Evolutionary conservation across 2,329 filamentous ascomycete genomes (phyloP).

Genomic region (Cercospora sp.): DNA sequence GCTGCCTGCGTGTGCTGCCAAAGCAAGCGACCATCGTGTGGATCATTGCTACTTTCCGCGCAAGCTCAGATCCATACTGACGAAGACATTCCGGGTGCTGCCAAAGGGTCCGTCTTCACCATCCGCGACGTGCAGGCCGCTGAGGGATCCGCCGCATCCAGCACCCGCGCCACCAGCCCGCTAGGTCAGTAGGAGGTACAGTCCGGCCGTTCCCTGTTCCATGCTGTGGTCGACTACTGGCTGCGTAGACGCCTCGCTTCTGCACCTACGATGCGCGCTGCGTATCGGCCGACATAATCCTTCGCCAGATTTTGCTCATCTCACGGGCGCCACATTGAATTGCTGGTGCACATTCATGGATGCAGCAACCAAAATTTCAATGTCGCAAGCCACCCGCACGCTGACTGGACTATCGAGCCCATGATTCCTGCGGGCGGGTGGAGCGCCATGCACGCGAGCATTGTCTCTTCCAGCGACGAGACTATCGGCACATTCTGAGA

Average conservation of each 20-base stretch:
- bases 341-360: not conserved
- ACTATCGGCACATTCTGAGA: not conserved
- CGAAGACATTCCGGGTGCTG: slow-evolving; percentile 14
- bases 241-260: slow-evolving; percentile 6
- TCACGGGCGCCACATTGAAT: not conserved
- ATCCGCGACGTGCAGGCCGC: not conserved
- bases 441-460: not conserved
- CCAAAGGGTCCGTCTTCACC: slow-evolving; percentile 2
- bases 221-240: not conserved
- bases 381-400: not conserved
- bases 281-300: not conserved
- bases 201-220: slow-evolving; percentile 1
- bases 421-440: not conserved
- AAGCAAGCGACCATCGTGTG: not conserved
- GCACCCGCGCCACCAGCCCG: slow-evolving; percentile 11
- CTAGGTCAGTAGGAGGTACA: slow-evolving; percentile 3
- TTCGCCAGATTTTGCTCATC: not conserved
- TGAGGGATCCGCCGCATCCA: not conserved
- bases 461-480: not conserved
- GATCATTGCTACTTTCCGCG: not conserved
- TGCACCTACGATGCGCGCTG: not conserved
- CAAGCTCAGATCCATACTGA: not conserved
- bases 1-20: not conserved
- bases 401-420: not conserved
- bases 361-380: not conserved